phyloP scores from a whole-genome alignment of 768 basidiomycete species.

The Xerocomellus intermedius region DNA sequence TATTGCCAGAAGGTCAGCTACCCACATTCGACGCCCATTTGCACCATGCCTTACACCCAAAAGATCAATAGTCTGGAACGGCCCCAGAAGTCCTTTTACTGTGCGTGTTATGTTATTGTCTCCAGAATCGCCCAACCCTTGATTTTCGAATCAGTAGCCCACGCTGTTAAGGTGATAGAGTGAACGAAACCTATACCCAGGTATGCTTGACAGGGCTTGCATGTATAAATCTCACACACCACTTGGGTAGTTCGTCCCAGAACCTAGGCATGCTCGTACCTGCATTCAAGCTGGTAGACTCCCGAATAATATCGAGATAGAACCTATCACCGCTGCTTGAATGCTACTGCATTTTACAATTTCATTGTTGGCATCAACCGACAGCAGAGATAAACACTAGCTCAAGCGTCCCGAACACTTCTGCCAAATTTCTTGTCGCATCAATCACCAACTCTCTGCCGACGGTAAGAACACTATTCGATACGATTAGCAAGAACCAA shows the following conservation, averaged over 20 bases:
- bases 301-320: conserved; percentile 71
- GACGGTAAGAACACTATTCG: conserved; percentile 35
- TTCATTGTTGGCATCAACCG: not conserved
- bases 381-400: not conserved
- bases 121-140: not conserved
- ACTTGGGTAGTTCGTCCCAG: conserved; percentile 41
- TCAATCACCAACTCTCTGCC: conserved; percentile 40
- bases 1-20: not conserved
- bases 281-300: conserved; percentile 73
- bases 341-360: not conserved
- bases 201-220: conserved; percentile 26
- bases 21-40: not conserved
- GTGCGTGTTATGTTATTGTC: conserved; percentile 1
- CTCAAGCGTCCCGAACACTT: conserved; percentile 28
- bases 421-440: conserved; percentile 34
- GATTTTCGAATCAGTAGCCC: conserved; percentile 35
- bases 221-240: not conserved
- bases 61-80: conserved; percentile 54
- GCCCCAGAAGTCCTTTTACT: conserved; percentile 22
- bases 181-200: conserved; percentile 60
- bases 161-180: conserved; percentile 50
- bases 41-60: conserved; percentile 47
- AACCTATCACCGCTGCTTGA: conserved; percentile 53
- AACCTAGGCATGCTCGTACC: conserved; percentile 68
- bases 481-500: conserved; percentile 10